Percentiles rank a stretch among this genome's conserved stretches.
Evolutionary conservation across 192 early-diverging fungal species (phyloP).

Genomic region (Tieghemiomyces parasiticus): DNA sequence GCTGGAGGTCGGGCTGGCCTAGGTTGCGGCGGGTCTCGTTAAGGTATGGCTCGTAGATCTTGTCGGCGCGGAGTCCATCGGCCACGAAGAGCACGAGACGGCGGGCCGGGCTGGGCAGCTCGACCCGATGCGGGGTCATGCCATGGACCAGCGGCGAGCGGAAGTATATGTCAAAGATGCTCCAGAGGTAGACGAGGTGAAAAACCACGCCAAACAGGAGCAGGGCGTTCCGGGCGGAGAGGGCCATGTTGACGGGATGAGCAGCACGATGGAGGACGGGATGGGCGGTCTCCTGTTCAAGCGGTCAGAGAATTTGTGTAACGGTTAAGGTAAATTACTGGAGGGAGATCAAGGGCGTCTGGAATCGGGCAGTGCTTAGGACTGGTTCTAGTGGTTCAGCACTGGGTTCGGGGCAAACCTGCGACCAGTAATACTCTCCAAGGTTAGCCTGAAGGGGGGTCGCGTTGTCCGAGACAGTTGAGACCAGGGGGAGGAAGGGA

Average conservation of each 20-base stretch:
- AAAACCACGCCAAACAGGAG: slow-evolving; percentile 78
- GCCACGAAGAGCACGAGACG: slow-evolving; percentile 81
- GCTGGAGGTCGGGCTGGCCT: background rate
- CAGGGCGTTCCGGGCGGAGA: slow-evolving; percentile 25
- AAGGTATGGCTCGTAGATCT: slow-evolving; percentile 64
- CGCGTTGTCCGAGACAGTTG: no score
- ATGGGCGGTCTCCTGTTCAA: no score
- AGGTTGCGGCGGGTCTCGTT: slow-evolving; percentile 26
- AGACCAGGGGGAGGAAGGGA: no score
- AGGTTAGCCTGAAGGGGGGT: no score
- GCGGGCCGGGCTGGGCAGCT: slow-evolving; percentile 57
- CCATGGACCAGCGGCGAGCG: slow-evolving; percentile 96
- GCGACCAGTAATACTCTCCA: no score
- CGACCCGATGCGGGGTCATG: slow-evolving; percentile 73
- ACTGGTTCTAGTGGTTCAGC: no score
- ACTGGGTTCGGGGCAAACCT: no score
- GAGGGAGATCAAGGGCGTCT: no score
- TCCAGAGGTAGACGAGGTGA: slow-evolving; percentile 77
- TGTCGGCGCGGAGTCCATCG: slow-evolving; percentile 89
- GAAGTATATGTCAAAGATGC: slow-evolving; percentile 98
- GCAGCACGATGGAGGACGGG: no score
- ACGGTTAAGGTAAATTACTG: no score
- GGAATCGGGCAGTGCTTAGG: no score
- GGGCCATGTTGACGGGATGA: background rate
- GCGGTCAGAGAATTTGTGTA: no score